Base-by-base conservation (phyloP, 306 rosid species). In the Cicer chorassanicum region DNA sequence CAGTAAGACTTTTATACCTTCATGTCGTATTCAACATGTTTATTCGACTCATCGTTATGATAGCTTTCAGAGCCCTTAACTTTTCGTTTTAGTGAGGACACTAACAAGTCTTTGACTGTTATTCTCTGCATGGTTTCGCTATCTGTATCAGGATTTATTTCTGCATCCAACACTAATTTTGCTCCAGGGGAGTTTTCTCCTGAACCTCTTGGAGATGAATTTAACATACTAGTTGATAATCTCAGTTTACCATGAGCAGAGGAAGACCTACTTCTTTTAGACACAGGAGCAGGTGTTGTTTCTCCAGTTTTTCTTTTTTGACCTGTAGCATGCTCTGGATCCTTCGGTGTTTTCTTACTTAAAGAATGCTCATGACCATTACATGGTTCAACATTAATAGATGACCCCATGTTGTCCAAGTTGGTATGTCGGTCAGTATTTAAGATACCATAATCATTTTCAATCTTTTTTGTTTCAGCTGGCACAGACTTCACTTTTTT, bases 391-490 rank as follows among this genome's bases (percentile, higher is more conserved):
- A 86, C 84, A 85, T 87, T 85, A 49, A 70, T 66, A 65, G 96
- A 66, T 38, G 78, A 68, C 18, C 83, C 96, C 80, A 81, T 38
- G 88, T 84, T 88, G 79, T 88, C 91, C 76, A 82, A 68, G 76
- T 95, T 90, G 64, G 82, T 86, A 75, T 89, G 91, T 88, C 93
- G 84, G 50, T 86, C 96, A 91, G 82, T 85, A 76, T 86, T 82
- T 83, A 85, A 80, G 81, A 86, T 63, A 79, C 90, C 92, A 72
- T 86, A 84, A 73, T 82, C 88, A 74, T 86, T 90, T 83, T 80
- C 96, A 80, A 82, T 60, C 66, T 46, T 82, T 61, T 86, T 80
- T 41, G 68, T 83, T 80, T 85, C 88, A 78, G 74, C 79, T 43
- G 81, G 74, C 60, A 75, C 68, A 67, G 75, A 64, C 79, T 86